phyloP scores from a whole-genome alignment of 2,329 filamentous ascomycete species.

The Paracamarosporium sp. region DNA sequence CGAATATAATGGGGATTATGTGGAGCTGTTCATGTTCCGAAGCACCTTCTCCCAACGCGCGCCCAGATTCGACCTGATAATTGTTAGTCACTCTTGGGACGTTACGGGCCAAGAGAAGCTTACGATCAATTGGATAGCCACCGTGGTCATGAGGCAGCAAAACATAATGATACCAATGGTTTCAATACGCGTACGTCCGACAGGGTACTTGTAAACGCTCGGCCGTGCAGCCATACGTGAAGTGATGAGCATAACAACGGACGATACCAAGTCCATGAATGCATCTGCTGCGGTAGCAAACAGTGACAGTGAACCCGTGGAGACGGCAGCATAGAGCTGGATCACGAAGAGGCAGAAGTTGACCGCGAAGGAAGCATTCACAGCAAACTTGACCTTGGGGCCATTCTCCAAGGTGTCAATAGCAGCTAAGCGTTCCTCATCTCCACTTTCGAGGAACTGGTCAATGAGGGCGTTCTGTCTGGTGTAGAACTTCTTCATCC shows the following conservation, averaged over 20 bases:
- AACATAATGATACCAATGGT: conserved; percentile 71
- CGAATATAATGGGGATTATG: conserved; percentile 62
- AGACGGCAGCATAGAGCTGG: conserved; percentile 65
- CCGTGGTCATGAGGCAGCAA: conserved; percentile 70
- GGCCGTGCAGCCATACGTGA: conserved; percentile 65
- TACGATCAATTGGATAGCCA: conserved; percentile 67
- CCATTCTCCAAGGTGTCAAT: conserved; percentile 60
- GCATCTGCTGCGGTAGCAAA: conserved; percentile 72
- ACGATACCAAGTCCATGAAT: conserved; percentile 71
- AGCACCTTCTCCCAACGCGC: conserved; percentile 56
- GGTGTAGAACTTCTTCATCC: conserved; percentile 52
- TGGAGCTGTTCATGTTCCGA: conserved; percentile 55
- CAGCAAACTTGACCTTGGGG: conserved; percentile 47
- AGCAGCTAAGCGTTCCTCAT: conserved; percentile 61
- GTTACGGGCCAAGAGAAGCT: conserved; percentile 27
- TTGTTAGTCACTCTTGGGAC: conserved; percentile 21
- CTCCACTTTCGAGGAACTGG: conserved; percentile 61
- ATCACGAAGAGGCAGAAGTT: conserved; percentile 62
- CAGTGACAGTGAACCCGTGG: conserved; percentile 66
- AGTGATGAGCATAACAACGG: conserved; percentile 67
- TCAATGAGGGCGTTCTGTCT: conserved; percentile 50
- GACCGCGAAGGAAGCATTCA: conserved; percentile 46
- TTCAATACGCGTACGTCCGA: conserved; percentile 68
- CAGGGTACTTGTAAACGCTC: conserved; percentile 68
- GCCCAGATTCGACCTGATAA: conserved; percentile 60